Base-by-base conservation (phyloP, 164 flowering plant species). In the Vitis rotundifolia region DNA sequence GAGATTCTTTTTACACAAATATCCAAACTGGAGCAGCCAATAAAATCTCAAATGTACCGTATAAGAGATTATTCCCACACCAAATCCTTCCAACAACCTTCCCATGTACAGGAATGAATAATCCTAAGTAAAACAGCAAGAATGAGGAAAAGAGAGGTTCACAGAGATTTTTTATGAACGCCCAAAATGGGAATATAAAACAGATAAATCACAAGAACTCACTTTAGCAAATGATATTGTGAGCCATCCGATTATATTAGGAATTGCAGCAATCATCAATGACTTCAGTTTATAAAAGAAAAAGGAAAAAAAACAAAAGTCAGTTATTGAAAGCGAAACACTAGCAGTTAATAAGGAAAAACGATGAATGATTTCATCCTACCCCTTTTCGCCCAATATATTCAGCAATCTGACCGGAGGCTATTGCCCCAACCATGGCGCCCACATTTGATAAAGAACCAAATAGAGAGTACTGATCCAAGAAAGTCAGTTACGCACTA, bases 161-260 rank as follows among this genome's bases (percentile, higher is more conserved):
- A 59, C 28, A 59, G 14, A 6, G 26, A 19, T 37, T 22, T 26
- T 57, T 53, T n/a, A 53, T n/a, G 8, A 53, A 1, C n/a, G 14
- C n/a, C n/a, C n/a, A 14, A 37, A 37, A 37, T 37, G 44, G 44
- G 44, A 37, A 3, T 14, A 13, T 15, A 49, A 16, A 28, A 10
- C 26, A 11, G 14, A 4, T 52, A 9, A 49, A 16, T 12, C n/a
- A 29, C 12, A 28, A n/a, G 1, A 55, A 78, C 88, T 83, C 71
- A 89, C 93, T 74, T 79, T 78, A 26, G 91, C 94, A 79, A 89
- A 86, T 49, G 94, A 89, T 68, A 89, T 86, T 59, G 87, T 85
- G 14, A 89, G 90, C 94, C 94, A 89, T 11, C 94, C 94, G n/a
- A 89, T 86, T 59, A 89, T 84, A 69, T 89, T 89, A n/a, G 94